phyloP scores from a whole-genome alignment of 345 rosid genomes.

The Salix arbutifolia region DNA sequence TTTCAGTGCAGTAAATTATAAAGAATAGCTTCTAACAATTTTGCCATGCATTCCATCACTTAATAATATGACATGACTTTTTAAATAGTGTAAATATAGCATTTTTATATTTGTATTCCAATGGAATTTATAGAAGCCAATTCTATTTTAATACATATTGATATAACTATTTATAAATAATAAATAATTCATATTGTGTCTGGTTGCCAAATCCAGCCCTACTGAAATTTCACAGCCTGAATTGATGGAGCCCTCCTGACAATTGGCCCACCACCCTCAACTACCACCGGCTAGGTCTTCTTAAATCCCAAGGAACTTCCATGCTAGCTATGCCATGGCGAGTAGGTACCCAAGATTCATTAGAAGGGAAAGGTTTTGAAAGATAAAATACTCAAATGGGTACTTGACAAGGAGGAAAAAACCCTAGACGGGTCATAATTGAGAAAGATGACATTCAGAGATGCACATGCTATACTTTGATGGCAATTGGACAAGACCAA shows the following conservation, averaged over 20 bases:
- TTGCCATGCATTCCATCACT: too few relatives aligned
- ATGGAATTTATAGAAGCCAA: too few relatives aligned
- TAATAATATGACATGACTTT: too few relatives aligned
- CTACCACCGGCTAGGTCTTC: not conserved
- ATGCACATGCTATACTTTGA: constrained; percentile 1
- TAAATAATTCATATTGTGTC: not conserved
- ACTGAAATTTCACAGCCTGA: not conserved
- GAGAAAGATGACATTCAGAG: not conserved
- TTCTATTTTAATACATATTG: too few relatives aligned
- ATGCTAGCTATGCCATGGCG: too few relatives aligned
- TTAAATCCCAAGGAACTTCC: not conserved
- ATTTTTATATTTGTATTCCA: too few relatives aligned
- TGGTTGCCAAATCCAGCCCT: not conserved
- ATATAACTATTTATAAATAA: too few relatives aligned
- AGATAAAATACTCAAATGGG: not conserved
- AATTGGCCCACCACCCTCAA: not conserved
- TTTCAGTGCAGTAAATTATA: too few relatives aligned
- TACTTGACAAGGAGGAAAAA: not conserved
- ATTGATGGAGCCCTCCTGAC: not conserved
- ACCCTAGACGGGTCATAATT: not conserved
- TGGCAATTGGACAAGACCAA: not conserved
- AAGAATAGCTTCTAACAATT: too few relatives aligned
- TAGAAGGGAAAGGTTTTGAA: not conserved
- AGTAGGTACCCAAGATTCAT: not conserved
- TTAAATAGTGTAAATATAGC: too few relatives aligned